Percentiles rank a stretch among this genome's conserved stretches.
These are phyloP conservation scores for Picea glauca DNA, from an alignment of 75 land plant genomes.

Conservation along the genomic window DNA sequence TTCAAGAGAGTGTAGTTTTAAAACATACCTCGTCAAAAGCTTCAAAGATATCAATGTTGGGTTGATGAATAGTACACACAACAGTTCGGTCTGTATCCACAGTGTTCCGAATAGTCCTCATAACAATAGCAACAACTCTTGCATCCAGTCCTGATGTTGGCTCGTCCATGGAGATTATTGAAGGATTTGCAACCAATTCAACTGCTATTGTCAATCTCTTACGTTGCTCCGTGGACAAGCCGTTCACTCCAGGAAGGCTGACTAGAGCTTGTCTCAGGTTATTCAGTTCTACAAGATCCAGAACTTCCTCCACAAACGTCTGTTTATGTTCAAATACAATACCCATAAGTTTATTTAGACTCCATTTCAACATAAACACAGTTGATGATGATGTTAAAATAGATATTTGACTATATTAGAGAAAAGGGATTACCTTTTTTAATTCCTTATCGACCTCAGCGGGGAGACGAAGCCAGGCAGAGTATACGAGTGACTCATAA, in stretches of 20 bases:
- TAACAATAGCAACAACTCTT: constrained; percentile 25
- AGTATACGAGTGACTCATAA: constrained; percentile 14
- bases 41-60: too few species aligned
- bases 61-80: too few species aligned
- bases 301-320: too few species aligned
- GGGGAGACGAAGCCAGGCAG: constrained; percentile 6
- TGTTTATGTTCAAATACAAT: constrained; percentile 61
- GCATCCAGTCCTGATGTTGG: constrained; percentile 26
- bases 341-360: constrained; percentile 9
- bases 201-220: constrained; percentile 14
- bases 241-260: constrained; percentile 42
- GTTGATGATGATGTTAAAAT: too few species aligned
- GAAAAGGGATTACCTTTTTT: neutral
- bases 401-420: too few species aligned
- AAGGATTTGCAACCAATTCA: constrained; percentile 17
- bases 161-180: constrained; percentile 9
- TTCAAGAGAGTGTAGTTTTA: too few species aligned
- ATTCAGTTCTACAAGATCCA: too few species aligned
- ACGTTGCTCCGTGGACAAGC: constrained; percentile 20
- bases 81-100: too few species aligned
- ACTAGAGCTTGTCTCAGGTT: too few species aligned
- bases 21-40: too few species aligned
- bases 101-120: constrained; percentile 22
- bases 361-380: too few species aligned
- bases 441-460: neutral